Base-by-base conservation (phyloP, 2,329 filamentous ascomycete species). In the Fusarium longipes region DNA sequence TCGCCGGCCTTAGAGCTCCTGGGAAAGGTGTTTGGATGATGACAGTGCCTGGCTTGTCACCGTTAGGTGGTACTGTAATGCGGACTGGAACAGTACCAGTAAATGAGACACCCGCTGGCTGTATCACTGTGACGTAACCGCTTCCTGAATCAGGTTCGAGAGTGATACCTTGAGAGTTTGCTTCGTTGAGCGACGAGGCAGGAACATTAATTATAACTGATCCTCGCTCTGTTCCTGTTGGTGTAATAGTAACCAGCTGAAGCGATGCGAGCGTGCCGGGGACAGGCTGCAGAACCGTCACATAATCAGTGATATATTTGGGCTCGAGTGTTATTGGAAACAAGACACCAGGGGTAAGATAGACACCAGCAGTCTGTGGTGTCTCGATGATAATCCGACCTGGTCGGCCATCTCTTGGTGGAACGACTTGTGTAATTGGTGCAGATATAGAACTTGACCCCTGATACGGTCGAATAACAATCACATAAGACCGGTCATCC, bases 301-400 rank as follows among this genome's bases (percentile, higher is more conserved):
- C 57, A 11, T 68, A 72, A 3, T 43, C 65, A 7, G 36, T 49
- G 5, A 42, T 18, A 14, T 53, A 56, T 1, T 61, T 33, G 1
- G 70, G 66, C 4, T 65, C 57, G 7, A 72, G 20, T 11, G 57
- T 59, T 6, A 71, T 38, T 11, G 67, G 57, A 20, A 48, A 43
- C 25, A 57, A 25, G 2, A 48, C 45, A 17, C 53, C 55, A 3
- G 32, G 30, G 0, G 38, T 42, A 1, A 35, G 29, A 18, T 52
- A 50, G 12, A 44, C 42, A 11, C 29, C 29, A 3, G 40, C 51
- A 0, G 70, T 70, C 27, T 73, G 57, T 1, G 70, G 70, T 0
- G 70, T 71, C 17, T 73, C 70, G n/a, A 73, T 67, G 5, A 71
- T 67, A 24, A 73, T 52, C 6, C 58, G 55, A 0, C 70, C 70